A percentile compares a stretch with the other conserved stretches of the same genome.
Evolutionary conservation across 371 early-diverging fungal species (phyloP).

Genomic region (Phascolomyces articulosus): DNA sequence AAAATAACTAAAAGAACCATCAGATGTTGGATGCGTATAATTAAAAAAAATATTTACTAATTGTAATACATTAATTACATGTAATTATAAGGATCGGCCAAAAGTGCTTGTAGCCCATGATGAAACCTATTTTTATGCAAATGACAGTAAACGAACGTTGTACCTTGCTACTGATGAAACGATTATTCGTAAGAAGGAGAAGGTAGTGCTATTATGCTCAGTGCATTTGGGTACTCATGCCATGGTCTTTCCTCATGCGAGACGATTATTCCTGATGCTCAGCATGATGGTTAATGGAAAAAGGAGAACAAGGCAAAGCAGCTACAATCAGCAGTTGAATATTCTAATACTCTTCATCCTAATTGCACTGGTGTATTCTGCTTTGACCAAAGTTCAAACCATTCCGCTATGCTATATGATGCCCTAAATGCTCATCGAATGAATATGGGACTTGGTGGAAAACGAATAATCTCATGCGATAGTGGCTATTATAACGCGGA

Average conservation of each 20-base stretch:
- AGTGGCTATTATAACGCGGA: not conserved
- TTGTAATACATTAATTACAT: no score
- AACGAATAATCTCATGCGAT: not conserved
- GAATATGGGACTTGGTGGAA: not conserved
- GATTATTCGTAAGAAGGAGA: not conserved
- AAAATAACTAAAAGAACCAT: no score
- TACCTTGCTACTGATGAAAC: slow-evolving; percentile 1
- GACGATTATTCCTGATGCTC: not conserved
- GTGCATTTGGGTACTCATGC: no score
- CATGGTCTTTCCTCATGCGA: not conserved
- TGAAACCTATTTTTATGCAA: slow-evolving; percentile 15
- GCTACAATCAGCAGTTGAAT: slow-evolving; percentile 3
- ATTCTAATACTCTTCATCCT: slow-evolving; percentile 13
- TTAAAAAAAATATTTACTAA: no score
- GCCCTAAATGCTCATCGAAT: not conserved
- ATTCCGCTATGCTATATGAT: not conserved
- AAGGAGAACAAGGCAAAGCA: slow-evolving; percentile 6
- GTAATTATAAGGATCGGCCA: not conserved
- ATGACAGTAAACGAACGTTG: not conserved
- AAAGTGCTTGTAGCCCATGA: slow-evolving; percentile 15
- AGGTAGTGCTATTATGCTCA: not conserved
- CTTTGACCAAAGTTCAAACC: slow-evolving; percentile 10
- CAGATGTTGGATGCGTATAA: no score
- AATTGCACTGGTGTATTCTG: not conserved
- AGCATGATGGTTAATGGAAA: slow-evolving; percentile 6